A percentile compares a stretch with the other conserved stretches of the same genome.
These are phyloP conservation scores for Magnaporthales sp. DNA, from an alignment of 2,329 filamentous ascomycete species.

Conservation along the genomic window DNA sequence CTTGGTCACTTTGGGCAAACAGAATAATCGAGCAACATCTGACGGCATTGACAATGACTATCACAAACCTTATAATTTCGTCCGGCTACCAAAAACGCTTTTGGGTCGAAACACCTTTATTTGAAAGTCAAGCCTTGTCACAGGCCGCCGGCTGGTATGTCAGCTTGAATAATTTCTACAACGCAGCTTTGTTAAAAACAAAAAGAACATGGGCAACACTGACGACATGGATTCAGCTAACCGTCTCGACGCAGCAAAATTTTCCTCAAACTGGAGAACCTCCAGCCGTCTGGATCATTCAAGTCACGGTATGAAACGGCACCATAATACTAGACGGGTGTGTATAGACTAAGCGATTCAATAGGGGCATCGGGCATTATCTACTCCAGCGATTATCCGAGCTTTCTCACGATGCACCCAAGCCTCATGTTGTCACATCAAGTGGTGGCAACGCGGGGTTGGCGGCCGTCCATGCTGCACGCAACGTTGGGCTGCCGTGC, in stretches of 20 bases:
- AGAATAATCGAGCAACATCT: background rate
- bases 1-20: background rate
- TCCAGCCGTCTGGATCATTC: conserved; percentile 80
- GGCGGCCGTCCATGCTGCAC: conserved; percentile 63
- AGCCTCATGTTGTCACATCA: background rate
- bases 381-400: conserved; percentile 67
- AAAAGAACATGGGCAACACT: background rate
- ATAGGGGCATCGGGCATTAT: conserved; percentile 36
- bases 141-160: conserved; percentile 10
- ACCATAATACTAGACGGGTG: background rate
- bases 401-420: conserved; percentile 19
- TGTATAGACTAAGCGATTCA: conserved; percentile 8
- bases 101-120: background rate
- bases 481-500: conserved; percentile 48
- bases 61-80: background rate
- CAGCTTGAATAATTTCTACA: background rate
- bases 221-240: background rate
- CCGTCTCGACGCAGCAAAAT: conserved; percentile 44
- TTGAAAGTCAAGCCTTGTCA: background rate
- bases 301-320: conserved; percentile 50
- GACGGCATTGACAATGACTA: background rate
- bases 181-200: background rate
- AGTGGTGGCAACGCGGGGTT: conserved; percentile 57
- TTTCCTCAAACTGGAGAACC: conserved; percentile 74
- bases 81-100: background rate